Evolutionary conservation across 1,139 yeast genomes (phyloP), one percentile per base, ranked within the genome.

Genomic region (Yamadazyma oceani): DNA sequence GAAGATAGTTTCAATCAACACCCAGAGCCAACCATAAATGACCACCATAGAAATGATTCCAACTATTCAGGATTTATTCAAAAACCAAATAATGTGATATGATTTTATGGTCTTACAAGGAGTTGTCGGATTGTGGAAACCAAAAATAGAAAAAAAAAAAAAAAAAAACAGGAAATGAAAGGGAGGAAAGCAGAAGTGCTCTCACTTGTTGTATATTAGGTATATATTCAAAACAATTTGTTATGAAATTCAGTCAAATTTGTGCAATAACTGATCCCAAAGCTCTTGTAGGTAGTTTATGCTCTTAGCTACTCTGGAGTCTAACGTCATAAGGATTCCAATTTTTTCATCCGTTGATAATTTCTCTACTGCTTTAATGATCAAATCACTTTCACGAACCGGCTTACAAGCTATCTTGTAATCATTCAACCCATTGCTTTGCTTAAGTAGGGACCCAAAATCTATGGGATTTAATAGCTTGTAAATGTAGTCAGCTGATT

Each of bases 61-160:
- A 52, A 49, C 30, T 43, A 52, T 41, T 59, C 69, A 8, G 53
- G 52, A 29, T 51, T 60, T 25, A 43, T 19, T 39, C 14, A 53
- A 55, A 32, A 54, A 52, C 19, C 71, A 71, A 13, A 64, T 66
- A n/a, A 50, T 52, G 17, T 54, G 60, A 28, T 58, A 57, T 39
- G 58, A 60, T 31, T 19, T 8, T 6, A 19, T n/a, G n/a, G n/a
- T n/a, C n/a, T n/a, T n/a, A n/a, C n/a, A n/a, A n/a, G n/a, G n/a
- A n/a, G n/a, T n/a, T n/a, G n/a, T n/a, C n/a, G n/a, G n/a, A n/a
- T n/a, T n/a, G n/a, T n/a, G n/a, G n/a, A n/a, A n/a, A n/a, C n/a
- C n/a, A n/a, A n/a, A n/a, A n/a, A n/a, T n/a, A n/a, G n/a, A n/a
- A n/a, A n/a, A n/a, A n/a, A n/a, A n/a, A n/a, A n/a, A n/a, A n/a